Conservation (phyloP, 2,329 filamentous ascomycete species). For the Leptosphaerulina australis region DNA sequence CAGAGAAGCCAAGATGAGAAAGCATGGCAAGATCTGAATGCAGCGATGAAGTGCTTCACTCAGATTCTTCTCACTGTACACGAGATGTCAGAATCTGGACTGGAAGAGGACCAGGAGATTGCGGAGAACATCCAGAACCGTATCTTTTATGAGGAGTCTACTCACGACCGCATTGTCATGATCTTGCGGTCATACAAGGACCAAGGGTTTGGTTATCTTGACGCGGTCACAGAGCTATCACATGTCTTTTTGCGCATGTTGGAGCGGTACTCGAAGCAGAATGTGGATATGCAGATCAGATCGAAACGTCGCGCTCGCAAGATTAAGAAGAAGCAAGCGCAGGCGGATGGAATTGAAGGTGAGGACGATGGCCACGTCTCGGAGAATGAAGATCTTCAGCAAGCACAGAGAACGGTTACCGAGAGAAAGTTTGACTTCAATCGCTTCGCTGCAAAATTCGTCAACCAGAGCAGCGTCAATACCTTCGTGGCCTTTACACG, state of each 20-base stretch:
- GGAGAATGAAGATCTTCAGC: slow-evolving; percentile 69
- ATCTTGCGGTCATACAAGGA: slow-evolving; percentile 88
- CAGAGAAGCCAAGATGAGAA: slow-evolving; percentile 80
- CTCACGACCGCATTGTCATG: slow-evolving; percentile 82
- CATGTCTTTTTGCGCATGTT: slow-evolving; percentile 92
- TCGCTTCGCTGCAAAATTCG: slow-evolving; percentile 79
- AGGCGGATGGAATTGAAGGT: slow-evolving; percentile 57
- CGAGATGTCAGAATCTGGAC: slow-evolving; percentile 82
- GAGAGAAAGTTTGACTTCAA: slow-evolving; percentile 96
- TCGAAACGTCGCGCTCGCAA: slow-evolving; percentile 74
- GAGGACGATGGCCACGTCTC: slow-evolving; percentile 63
- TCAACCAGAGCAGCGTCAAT: slow-evolving; percentile 82
- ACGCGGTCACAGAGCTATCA: slow-evolving; percentile 86
- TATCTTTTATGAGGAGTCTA: slow-evolving; percentile 97
- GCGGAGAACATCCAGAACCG: slow-evolving; percentile 95
- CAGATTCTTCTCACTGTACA: slow-evolving; percentile 92
- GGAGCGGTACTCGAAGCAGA: slow-evolving; percentile 92
- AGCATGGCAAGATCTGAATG: slow-evolving; percentile 83
- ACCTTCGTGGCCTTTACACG: slow-evolving; percentile 82
- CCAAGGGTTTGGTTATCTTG: slow-evolving; percentile 91
- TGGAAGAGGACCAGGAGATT: slow-evolving; percentile 96
- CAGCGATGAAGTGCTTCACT: slow-evolving; percentile 91
- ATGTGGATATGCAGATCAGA: slow-evolving; percentile 89
- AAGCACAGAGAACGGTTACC: slow-evolving; percentile 71
- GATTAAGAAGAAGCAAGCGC: slow-evolving; percentile 68